These are phyloP conservation scores for Saccharomyces paradoxus DNA, from an alignment of 805 yeast species.

Conservation along the genomic window DNA sequence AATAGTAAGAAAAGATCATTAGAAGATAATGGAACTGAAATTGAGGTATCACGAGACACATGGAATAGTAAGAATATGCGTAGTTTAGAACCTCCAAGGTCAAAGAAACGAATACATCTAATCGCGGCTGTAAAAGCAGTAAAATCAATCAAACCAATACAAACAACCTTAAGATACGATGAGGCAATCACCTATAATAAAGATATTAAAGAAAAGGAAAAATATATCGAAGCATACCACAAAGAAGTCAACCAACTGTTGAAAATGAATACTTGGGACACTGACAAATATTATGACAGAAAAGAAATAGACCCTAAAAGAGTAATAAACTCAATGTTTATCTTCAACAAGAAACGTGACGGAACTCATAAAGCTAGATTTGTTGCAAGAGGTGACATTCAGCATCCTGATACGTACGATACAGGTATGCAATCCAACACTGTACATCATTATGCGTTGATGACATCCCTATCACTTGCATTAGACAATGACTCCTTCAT, in stretches of 20 bases:
- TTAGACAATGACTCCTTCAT: conserved; percentile 2
- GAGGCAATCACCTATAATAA: conserved; percentile 6
- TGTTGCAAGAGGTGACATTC: conserved; percentile 5
- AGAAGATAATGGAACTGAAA: not conserved
- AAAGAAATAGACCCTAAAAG: not conserved
- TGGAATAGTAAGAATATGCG: not conserved
- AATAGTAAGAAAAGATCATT: not conserved
- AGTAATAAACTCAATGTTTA: not conserved
- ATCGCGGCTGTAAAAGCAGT: not conserved
- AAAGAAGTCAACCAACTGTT: conserved; percentile 10
- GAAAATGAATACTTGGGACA: conserved; percentile 6
- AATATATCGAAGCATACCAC: conserved; percentile 5
- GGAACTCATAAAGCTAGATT: conserved; percentile 3
- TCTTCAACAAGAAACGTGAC: conserved; percentile 5
- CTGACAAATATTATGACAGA: not conserved
- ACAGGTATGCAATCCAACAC: not conserved
- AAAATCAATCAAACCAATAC: not conserved
- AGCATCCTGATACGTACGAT: not conserved
- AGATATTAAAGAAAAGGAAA: conserved; percentile 1
- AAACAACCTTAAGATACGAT: conserved; percentile 1
- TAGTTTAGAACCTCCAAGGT: not conserved
- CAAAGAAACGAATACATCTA: not conserved
- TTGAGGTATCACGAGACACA: not conserved
- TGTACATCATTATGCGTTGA: conserved; percentile 9
- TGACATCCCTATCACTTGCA: conserved; percentile 6